Evolutionary conservation across 768 basidiomycete species (phyloP), one percentile per base, ranked within the genome.

Genomic region (Leccinellum albellum): DNA sequence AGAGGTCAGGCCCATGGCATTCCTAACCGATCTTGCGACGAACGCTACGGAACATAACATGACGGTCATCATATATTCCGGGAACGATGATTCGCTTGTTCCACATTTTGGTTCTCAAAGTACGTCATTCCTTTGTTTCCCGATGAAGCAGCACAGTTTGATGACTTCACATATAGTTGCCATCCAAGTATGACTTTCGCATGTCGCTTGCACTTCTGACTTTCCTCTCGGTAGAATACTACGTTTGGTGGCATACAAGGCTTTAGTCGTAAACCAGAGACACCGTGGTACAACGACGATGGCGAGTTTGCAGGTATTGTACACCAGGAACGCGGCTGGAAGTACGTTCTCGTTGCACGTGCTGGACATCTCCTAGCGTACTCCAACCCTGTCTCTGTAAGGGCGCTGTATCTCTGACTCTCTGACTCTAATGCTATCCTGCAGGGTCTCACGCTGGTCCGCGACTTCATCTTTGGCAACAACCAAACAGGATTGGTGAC

Each of bases 241-340:
- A 89, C 88, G 1, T 91, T 89, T 64, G 87, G 87, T 26, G 87
- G 87, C 7, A 83, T 84, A 40, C 86, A 85, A 70, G 88, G 88
- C 2, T 91, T 91, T 68, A 82, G 85, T 0, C 76, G 82, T 42
- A 80, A 77, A 55, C 88, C 88, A 3, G 78, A 82, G 0, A 89
- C 88, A 1, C 80, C 82, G 0, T 89, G 87, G 86, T 73, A 70
- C 51, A 81, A 83, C 55, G 84, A 86, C 51, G 63, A 66, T 0
- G 82, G 82, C 15, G 72, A 81, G 50, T 76, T 82, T 50, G 85
- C 81, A 0, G 88, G 88, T 0, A 83, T 88, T 26, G 79, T 89
- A n/a, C 86, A 87, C 64, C 86, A 88, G 66, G 88, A 89, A 70
- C 80, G 88, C 35, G 80, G 80, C 32, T 86, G 79, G 69, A 77